These are phyloP conservation scores for Populus hybrid DNA, from an alignment of 441 rosid species.

Conservation along the genomic window DNA sequence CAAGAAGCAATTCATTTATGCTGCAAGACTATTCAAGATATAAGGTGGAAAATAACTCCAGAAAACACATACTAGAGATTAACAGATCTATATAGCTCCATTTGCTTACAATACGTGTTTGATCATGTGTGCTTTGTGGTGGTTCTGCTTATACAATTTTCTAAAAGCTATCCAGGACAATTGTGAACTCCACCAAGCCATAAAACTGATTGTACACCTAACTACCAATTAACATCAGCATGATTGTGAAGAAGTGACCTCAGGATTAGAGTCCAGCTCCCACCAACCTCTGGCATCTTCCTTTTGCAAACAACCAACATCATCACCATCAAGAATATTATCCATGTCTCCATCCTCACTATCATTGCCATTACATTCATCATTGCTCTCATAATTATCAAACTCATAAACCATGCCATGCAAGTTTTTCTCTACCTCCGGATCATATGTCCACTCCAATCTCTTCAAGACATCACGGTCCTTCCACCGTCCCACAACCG, in stretches of 20 bases:
- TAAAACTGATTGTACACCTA: neutral
- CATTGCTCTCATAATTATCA: constrained; percentile 20
- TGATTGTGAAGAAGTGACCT: constrained; percentile 20
- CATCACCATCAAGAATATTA: constrained; percentile 24
- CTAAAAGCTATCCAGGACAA: neutral
- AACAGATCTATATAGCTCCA: neutral
- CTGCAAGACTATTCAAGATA: too few relatives aligned
- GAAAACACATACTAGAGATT: too few relatives aligned
- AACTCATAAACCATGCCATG: constrained; percentile 24
- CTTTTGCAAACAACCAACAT: constrained; percentile 21
- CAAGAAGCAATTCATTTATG: too few relatives aligned
- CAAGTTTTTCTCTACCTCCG: constrained; percentile 39
- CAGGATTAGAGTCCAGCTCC: constrained; percentile 54
- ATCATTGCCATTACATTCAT: constrained; percentile 18
- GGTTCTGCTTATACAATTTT: neutral
- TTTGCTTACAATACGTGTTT: neutral
- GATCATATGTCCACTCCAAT: constrained; percentile 76
- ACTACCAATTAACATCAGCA: constrained; percentile 2
- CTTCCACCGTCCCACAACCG: constrained; percentile 70
- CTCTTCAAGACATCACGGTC: constrained; percentile 62
- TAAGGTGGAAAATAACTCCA: too few relatives aligned
- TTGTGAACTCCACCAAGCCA: neutral
- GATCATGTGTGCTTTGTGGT: neutral
- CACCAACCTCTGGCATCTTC: constrained; percentile 55
- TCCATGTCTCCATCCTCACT: constrained; percentile 25